Evolutionary conservation across 345 rosid genomes (phyloP), one percentile per base, ranked within the genome.

Genomic region (Punica granatum): DNA sequence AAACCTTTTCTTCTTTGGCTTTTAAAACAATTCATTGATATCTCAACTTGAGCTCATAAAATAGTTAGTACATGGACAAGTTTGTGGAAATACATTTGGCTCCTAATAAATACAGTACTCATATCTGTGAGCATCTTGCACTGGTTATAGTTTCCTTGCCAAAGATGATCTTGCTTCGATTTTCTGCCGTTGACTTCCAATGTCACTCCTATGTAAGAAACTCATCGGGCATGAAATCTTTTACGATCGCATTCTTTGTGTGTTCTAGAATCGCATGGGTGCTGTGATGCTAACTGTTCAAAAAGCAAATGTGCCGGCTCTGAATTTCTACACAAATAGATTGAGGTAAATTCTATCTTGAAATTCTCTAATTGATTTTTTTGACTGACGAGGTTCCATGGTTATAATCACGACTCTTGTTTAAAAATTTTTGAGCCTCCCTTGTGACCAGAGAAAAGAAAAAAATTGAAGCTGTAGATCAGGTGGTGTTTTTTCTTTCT

Each of bases 231-330:
- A 25, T 25, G 23, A 19, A 13, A 33, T 60, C 42, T 39, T 34
- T 34, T 5, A 34, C 37, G 41, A 39, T 35, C 21, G n/a, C 32
- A 62, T 41, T 35, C 36, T 59, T 33, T 49, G 66, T 64, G 60
- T 53, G 76, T 56, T 80, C 67, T 61, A 90, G 97, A 86, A 77
- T 65, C 63, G 69, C 68, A 85, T 94, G 92, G 81, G 83, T 69
- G 95, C 96, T 48, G 83, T 86, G 19, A 77, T 94, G 71, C 82
- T 94, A 49, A 94, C 96, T 21, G 96, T 94, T 73, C 95, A 86
- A 72, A 91, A 84, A 79, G 81, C 89, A 41, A 94, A 94, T 70
- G 53, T 70, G 28, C 69, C 66, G 62, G 99, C 97, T n/a, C 80
- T 89, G 90, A 75, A 78, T 49, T 91, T 94, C 83, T 94, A 94